Conservation (phyloP, 768 basidiomycete genomes). For the Tremella mesenterica region DNA sequence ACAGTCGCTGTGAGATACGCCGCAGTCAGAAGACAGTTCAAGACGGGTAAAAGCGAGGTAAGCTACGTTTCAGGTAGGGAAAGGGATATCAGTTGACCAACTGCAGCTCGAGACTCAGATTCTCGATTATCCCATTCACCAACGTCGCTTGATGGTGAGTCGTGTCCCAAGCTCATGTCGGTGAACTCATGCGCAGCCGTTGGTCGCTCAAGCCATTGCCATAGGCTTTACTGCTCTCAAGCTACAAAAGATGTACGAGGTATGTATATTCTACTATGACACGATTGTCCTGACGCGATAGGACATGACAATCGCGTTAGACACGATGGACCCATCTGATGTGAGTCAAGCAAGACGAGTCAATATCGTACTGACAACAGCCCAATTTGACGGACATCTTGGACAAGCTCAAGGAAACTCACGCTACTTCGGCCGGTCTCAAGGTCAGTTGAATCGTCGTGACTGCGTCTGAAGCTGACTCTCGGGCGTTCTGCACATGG, state of each 20-base stretch:
- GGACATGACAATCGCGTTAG: conserved; percentile 41
- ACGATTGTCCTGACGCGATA: not conserved
- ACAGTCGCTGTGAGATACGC: conserved; percentile 48
- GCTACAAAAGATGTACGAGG: conserved; percentile 41
- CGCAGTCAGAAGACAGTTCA: conserved; percentile 47
- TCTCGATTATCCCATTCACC: conserved; percentile 48
- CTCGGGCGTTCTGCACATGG: conserved; percentile 50
- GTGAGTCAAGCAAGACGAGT: conserved; percentile 15
- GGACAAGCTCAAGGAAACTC: conserved; percentile 48
- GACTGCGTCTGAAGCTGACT: too few species aligned
- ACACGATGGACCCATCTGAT: conserved; percentile 43
- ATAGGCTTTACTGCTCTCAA: conserved; percentile 43
- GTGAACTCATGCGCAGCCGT: conserved; percentile 31
- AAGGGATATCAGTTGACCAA: not conserved
- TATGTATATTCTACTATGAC: conserved; percentile 1
- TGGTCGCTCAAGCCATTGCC: conserved; percentile 45
- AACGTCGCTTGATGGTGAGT: conserved; percentile 43
- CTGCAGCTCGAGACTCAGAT: conserved; percentile 46
- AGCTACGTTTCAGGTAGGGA: not conserved
- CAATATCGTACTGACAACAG: conserved; percentile 10
- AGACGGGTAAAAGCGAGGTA: conserved; percentile 44
- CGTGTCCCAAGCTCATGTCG: too few species aligned
- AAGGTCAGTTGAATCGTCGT: too few species aligned
- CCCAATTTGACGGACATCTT: conserved; percentile 44
- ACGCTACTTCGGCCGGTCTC: conserved; percentile 48